Conservation (phyloP, 257 asterid genomes). For the Solanum pinnatisectum region DNA sequence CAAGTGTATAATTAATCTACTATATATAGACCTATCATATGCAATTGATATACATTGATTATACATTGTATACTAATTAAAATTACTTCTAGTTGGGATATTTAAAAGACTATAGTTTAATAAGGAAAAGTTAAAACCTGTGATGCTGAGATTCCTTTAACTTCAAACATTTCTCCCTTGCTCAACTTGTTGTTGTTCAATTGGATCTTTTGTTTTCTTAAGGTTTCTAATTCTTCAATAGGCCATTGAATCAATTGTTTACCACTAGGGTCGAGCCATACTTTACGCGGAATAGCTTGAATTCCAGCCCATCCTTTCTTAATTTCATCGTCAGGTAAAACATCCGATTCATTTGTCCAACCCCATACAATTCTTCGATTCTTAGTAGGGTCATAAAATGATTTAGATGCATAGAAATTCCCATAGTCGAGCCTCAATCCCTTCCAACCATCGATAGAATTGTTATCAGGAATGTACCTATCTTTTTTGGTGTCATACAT, state of each 20-base stretch:
- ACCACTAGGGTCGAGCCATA: conserved; percentile 31
- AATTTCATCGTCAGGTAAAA: conserved; percentile 9
- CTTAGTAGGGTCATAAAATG: conserved; percentile 33
- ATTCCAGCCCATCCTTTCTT: conserved; percentile 50
- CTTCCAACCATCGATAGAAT: conserved; percentile 23
- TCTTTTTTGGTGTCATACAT: conserved; percentile 11
- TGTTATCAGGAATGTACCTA: conserved; percentile 23
- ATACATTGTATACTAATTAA: neutral
- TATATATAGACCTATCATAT: neutral
- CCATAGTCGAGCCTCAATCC: conserved; percentile 47
- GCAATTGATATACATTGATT: neutral
- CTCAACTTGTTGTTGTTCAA: conserved; percentile 5
- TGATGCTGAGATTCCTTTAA: conserved; percentile 35
- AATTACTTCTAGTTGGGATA: neutral
- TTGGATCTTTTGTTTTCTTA: conserved; percentile 20
- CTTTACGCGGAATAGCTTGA: conserved; percentile 37
- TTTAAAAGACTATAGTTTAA: neutral
- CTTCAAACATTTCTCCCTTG: conserved; percentile 17
- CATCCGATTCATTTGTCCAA: conserved; percentile 46
- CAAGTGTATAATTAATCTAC: neutral
- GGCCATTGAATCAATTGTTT: conserved; percentile 50
- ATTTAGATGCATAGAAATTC: conserved; percentile 44
- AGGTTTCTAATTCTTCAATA: conserved; percentile 24
- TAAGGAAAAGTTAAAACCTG: conserved; percentile 8
- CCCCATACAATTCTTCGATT: conserved; percentile 39